These are phyloP conservation scores for Aspergillus chevalieri DNA, from an alignment of 2,329 filamentous ascomycete genomes.

Conservation along the genomic window DNA sequence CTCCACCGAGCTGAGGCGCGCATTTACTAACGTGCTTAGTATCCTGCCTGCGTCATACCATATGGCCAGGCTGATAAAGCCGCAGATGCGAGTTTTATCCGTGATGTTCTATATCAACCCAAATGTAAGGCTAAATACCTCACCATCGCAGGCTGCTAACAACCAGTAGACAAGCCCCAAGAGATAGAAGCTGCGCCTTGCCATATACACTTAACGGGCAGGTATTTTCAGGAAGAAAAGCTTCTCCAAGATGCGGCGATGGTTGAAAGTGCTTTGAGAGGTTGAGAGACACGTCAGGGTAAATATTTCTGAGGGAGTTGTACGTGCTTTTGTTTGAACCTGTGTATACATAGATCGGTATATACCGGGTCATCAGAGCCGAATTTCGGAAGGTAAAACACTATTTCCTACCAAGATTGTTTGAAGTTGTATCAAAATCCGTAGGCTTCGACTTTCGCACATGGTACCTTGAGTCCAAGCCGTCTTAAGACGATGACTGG, in stretches of 20 bases:
- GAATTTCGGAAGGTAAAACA: no score
- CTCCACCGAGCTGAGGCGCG: not conserved
- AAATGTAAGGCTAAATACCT: constrained; percentile 8
- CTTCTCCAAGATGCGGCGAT: constrained; percentile 13
- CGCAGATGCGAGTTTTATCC: constrained; percentile 12
- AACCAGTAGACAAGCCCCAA: constrained; percentile 9
- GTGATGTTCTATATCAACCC: constrained; percentile 14
- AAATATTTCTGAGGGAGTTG: no score
- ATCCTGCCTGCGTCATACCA: constrained; percentile 17
- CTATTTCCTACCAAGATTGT: no score
- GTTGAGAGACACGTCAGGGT: not conserved
- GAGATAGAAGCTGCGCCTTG: constrained; percentile 16
- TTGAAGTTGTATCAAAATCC: no score
- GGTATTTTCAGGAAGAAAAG: constrained; percentile 16
- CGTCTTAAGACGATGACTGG: no score
- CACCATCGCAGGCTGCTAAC: not conserved
- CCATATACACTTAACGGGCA: constrained; percentile 17
- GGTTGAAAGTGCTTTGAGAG: constrained; percentile 8
- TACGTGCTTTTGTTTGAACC: no score
- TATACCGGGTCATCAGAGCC: no score
- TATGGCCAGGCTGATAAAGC: constrained; percentile 11
- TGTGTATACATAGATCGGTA: no score
- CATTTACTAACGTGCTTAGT: constrained; percentile 7
- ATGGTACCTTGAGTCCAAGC: no score
- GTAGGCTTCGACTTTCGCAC: no score